Evolutionary conservation across 352 stramenopile species (phyloP).

Genomic region (Phytophthora fragariae): DNA sequence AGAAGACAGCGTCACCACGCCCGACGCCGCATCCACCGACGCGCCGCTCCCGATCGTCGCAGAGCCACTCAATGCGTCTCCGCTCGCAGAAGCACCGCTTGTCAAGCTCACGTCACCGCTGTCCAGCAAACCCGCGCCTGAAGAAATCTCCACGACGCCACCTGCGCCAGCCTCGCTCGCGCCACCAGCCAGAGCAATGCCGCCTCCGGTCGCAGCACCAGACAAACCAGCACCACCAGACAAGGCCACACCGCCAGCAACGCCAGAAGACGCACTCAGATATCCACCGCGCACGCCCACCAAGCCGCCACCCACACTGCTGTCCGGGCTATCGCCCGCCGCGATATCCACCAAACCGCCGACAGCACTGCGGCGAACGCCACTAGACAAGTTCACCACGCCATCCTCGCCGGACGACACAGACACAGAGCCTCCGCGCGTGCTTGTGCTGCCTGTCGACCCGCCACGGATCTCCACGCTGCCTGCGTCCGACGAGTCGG

Average conservation of each 20-base stretch:
- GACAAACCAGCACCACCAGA: conserved; percentile 27
- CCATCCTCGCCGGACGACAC: background rate
- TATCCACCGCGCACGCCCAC: conserved; percentile 25
- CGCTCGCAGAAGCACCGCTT: too few relatives aligned
- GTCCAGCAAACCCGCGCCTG: background rate
- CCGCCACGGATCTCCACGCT: conserved; percentile 18
- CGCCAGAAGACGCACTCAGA: conserved; percentile 18
- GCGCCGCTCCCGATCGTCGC: too few relatives aligned
- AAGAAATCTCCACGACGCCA: conserved; percentile 6
- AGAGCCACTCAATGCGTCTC: too few relatives aligned
- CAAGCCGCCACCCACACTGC: conserved; percentile 19
- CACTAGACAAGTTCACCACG: background rate
- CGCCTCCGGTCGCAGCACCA: conserved; percentile 2
- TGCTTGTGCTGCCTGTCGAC: conserved; percentile 18
- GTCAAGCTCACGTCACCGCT: conserved; percentile 2
- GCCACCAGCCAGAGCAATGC: conserved; percentile 2
- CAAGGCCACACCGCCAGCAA: conserved; percentile 23
- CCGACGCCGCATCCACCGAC: too few relatives aligned
- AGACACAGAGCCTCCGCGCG: conserved; percentile 5
- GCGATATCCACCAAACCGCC: background rate
- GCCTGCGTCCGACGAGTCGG: too few relatives aligned
- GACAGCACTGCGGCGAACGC: conserved; percentile 22
- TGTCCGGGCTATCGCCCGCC: conserved; percentile 9
- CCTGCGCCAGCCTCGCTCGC: conserved; percentile 12
- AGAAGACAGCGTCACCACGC: too few relatives aligned